Evolutionary conservation across 1,284 basidiomycete genomes (phyloP).

Genomic region (Cryptococcus jaspeensis): DNA sequence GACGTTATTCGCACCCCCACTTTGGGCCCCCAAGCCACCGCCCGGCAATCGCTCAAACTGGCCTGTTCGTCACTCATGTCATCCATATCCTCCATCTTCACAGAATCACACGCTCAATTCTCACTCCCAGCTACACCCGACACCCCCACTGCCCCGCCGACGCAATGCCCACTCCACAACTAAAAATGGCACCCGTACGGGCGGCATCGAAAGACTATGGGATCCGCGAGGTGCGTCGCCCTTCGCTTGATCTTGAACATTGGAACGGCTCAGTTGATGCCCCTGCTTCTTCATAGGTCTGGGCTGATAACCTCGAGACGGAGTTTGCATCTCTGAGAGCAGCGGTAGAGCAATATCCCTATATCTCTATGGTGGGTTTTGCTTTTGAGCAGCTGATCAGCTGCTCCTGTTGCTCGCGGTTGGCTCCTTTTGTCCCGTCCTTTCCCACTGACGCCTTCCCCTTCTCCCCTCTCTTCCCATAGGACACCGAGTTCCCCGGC

Average conservation of each 20-base stretch:
- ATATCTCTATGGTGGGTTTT: conserved; percentile 82
- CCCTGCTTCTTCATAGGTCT: conserved; percentile 58
- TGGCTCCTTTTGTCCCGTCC: conserved; percentile 26
- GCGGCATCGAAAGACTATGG: conserved; percentile 34
- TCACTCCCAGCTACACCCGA: too few species aligned
- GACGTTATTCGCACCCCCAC: neutral
- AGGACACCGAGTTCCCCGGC: conserved; percentile 99
- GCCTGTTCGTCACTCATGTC: too few species aligned
- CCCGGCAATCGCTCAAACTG: too few species aligned
- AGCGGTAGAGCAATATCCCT: conserved; percentile 86
- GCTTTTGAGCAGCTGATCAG: neutral
- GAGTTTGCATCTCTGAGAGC: conserved; percentile 88
- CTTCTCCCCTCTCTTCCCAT: conserved; percentile 2
- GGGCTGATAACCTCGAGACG: conserved; percentile 86
- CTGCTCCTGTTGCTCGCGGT: neutral
- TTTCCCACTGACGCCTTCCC: neutral
- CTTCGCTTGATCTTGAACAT: neutral
- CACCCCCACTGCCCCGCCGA: too few species aligned
- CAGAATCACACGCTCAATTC: too few species aligned
- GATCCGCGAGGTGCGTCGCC: conserved; percentile 41
- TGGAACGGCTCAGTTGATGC: neutral
- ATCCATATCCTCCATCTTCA: too few species aligned
- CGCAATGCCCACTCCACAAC: neutral
- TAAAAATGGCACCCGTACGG: conserved; percentile 3
- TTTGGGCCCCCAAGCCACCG: neutral